These are phyloP conservation scores for Nyssa sinensis DNA, from an alignment of 148 eudicot species.

Conservation along the genomic window DNA sequence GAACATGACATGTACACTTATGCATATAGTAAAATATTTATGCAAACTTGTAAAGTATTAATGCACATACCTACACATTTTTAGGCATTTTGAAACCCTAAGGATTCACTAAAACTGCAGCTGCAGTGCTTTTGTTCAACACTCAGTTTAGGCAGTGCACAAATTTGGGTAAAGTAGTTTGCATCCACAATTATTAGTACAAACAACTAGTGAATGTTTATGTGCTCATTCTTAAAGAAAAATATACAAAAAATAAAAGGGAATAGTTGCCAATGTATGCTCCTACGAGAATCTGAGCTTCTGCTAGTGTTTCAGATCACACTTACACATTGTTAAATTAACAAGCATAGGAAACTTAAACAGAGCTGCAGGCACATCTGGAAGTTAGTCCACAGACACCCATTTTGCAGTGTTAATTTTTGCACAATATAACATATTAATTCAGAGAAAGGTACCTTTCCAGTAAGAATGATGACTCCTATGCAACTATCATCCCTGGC, in stretches of 20 bases:
- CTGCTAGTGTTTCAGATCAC: not conserved
- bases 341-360: not conserved
- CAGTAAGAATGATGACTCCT: constrained; percentile 91
- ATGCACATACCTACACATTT: not conserved
- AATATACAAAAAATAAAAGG: not conserved
- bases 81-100: not conserved
- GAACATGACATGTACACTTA: too few species aligned
- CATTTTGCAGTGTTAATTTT: not conserved
- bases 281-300: too few species aligned
- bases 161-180: not conserved
- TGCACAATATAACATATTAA: not conserved
- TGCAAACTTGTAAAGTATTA: too few species aligned
- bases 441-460: constrained; percentile 54
- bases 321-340: not conserved
- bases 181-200: not conserved
- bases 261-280: not conserved
- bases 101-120: not conserved
- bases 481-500: constrained; percentile 84
- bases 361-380: not conserved
- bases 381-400: not conserved
- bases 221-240: too few species aligned
- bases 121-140: not conserved
- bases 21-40: too few species aligned
- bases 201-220: too few species aligned
- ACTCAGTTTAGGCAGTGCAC: not conserved